These are phyloP conservation scores for Trichoderma atrobrunneum DNA, from an alignment of 2,329 filamentous ascomycete species.

Conservation along the genomic window DNA sequence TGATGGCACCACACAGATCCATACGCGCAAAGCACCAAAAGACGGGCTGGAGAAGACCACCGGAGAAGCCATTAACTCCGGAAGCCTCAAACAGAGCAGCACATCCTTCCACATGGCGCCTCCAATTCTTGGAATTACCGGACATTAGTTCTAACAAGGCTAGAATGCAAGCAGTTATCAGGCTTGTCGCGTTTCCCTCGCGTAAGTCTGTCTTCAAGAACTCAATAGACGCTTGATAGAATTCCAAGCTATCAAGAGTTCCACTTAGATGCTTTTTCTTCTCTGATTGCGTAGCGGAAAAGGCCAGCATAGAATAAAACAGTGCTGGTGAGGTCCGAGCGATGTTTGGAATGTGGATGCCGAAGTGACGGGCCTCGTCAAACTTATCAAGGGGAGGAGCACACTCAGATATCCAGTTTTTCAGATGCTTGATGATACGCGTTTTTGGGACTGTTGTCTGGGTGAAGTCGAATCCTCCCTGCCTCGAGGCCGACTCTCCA, in stretches of 20 bases:
- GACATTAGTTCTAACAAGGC: not conserved
- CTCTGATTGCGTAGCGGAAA: not conserved
- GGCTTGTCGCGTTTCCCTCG: not conserved
- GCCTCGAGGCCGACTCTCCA: not conserved
- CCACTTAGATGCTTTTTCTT: not conserved
- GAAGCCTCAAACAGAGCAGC: not conserved
- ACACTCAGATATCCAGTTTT: not conserved
- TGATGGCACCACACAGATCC: not conserved
- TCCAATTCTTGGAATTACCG: not conserved
- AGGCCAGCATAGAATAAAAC: not conserved
- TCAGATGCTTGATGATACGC: not conserved
- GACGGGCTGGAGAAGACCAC: not conserved
- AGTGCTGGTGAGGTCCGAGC: not conserved
- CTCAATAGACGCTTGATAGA: not conserved
- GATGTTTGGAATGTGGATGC: not conserved
- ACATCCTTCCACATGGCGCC: not conserved
- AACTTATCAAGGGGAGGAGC: not conserved
- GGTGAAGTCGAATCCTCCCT: not conserved
- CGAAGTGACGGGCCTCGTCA: not conserved
- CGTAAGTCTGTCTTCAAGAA: not conserved
- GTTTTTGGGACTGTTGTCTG: not conserved
- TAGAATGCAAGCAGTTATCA: not conserved
- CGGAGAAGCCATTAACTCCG: not conserved
- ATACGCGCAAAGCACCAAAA: not conserved
- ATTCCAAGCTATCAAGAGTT: not conserved